These are phyloP conservation scores for Viola pubescens DNA, from an alignment of 441 rosid species.

Conservation along the genomic window DNA sequence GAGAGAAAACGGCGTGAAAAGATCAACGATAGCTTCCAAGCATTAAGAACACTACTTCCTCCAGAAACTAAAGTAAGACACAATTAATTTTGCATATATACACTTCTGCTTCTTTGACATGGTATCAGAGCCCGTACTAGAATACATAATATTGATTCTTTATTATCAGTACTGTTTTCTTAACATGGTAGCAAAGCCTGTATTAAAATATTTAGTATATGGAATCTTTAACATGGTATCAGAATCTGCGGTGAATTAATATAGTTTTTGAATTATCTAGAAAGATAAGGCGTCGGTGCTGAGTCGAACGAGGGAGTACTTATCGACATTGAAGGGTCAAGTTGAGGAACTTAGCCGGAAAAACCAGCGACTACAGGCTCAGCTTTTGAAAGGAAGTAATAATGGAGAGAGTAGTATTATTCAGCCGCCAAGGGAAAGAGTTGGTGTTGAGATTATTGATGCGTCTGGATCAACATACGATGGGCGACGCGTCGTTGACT, in stretches of 20 bases:
- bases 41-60: constrained; percentile 66
- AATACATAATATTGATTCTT: too few species aligned
- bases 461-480: constrained; percentile 43
- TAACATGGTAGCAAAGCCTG: too few species aligned
- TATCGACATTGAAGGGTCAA: constrained; percentile 33
- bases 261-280: constrained; percentile 19
- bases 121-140: too few species aligned
- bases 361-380: constrained; percentile 37
- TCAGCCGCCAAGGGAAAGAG: constrained; percentile 16
- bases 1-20: constrained; percentile 82
- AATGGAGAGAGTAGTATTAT: constrained; percentile 6
- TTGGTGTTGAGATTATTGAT: constrained; percentile 27
- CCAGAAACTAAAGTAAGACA: constrained; percentile 58
- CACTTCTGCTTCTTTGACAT: not conserved
- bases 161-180: too few species aligned
- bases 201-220: too few species aligned
- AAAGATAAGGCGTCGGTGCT: constrained; percentile 65
- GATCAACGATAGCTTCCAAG: constrained; percentile 63
- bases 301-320: constrained; percentile 34
- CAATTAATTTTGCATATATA: not conserved
- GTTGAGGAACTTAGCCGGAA: constrained; percentile 33
- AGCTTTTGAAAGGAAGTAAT: constrained; percentile 6
- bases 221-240: too few species aligned
- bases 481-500: constrained; percentile 25
- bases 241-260: not conserved